Conservation (phyloP, 768 basidiomycete genomes). For the Rhizopogon rudus region DNA sequence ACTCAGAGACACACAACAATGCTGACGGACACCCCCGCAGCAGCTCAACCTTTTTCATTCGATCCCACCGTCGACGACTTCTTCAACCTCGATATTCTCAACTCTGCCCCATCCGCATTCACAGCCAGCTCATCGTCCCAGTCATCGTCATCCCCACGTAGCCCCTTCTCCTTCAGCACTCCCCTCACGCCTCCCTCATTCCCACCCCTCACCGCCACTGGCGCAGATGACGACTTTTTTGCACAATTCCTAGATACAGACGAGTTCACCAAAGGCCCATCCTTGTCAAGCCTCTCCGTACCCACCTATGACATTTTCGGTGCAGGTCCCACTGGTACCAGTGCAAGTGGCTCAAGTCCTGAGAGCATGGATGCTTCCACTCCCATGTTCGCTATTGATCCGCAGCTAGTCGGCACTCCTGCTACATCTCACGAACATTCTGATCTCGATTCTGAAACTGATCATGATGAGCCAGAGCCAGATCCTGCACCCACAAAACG, state of each 20-base stretch:
- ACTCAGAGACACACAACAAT: neutral
- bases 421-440: slow-evolving; percentile 38
- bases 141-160: slow-evolving; percentile 40
- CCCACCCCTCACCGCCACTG: slow-evolving; percentile 10
- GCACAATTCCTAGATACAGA: slow-evolving; percentile 41
- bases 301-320: slow-evolving; percentile 38
- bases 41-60: slow-evolving; percentile 18
- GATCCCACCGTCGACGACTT: slow-evolving; percentile 45
- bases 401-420: slow-evolving; percentile 70
- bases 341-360: slow-evolving; percentile 17
- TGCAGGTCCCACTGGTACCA: slow-evolving; percentile 25
- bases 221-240: slow-evolving; percentile 32
- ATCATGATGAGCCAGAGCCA: slow-evolving; percentile 34
- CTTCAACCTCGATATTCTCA: slow-evolving; percentile 60
- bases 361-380: slow-evolving; percentile 13
- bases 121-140: slow-evolving; percentile 30
- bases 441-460: slow-evolving; percentile 30
- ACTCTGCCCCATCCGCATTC: slow-evolving; percentile 2
- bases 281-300: slow-evolving; percentile 21
- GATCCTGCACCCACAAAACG: slow-evolving; percentile 33
- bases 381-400: slow-evolving; percentile 55
- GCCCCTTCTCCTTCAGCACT: slow-evolving; percentile 24
- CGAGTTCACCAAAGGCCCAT: slow-evolving; percentile 26
- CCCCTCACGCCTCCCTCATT: slow-evolving; percentile 42
- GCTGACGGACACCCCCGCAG: slow-evolving; percentile 1